phyloP scores from a whole-genome alignment of 2,329 filamentous ascomycete species.

The Cordyceps tenuipes region DNA sequence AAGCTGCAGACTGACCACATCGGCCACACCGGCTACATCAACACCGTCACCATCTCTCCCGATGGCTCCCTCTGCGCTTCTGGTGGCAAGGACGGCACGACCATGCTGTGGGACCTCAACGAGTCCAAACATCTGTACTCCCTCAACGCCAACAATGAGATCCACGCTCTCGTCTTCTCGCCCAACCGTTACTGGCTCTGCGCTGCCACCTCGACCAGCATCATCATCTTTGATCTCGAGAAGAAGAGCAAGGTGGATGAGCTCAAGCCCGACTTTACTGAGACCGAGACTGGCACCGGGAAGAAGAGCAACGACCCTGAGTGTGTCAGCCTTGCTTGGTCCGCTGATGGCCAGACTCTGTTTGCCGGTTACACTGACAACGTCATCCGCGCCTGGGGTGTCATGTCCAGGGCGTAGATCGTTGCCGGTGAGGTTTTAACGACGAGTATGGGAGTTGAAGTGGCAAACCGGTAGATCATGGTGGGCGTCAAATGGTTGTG shows the following conservation, averaged over 20 bases:
- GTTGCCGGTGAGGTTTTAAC: constrained; percentile 14
- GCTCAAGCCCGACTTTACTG: constrained; percentile 97
- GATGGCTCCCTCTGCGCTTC: constrained; percentile 98
- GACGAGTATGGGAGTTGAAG: constrained; percentile 18
- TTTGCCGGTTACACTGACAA: constrained; percentile 99
- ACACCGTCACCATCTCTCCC: constrained; percentile 99
- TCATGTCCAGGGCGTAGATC: constrained; percentile 82
- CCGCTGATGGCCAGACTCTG: constrained; percentile 95
- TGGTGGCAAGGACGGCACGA: constrained; percentile 98
- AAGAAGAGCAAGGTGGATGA: constrained; percentile 99
- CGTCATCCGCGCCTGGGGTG: constrained; percentile 95
- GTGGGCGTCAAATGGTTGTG: constrained; percentile 39
- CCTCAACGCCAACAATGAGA: constrained; percentile 98
- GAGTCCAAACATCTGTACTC: constrained; percentile 99
- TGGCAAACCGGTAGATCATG: constrained; percentile 32
- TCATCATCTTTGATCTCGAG: constrained; percentile 99
- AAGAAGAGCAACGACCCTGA: constrained; percentile 99
- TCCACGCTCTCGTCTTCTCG: constrained; percentile 99
- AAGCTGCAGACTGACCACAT: constrained; percentile 99
- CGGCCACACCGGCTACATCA: constrained; percentile 99
- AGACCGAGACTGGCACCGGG: constrained; percentile 83
- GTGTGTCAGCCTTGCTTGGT: constrained; percentile 96
- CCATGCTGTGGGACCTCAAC: constrained; percentile 99
- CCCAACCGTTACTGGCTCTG: constrained; percentile 99
- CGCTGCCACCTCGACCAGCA: constrained; percentile 91